phyloP scores from a whole-genome alignment of 225 moss, liverwort and hornwort genomes.

The Rhytidiadelphus loreus region DNA sequence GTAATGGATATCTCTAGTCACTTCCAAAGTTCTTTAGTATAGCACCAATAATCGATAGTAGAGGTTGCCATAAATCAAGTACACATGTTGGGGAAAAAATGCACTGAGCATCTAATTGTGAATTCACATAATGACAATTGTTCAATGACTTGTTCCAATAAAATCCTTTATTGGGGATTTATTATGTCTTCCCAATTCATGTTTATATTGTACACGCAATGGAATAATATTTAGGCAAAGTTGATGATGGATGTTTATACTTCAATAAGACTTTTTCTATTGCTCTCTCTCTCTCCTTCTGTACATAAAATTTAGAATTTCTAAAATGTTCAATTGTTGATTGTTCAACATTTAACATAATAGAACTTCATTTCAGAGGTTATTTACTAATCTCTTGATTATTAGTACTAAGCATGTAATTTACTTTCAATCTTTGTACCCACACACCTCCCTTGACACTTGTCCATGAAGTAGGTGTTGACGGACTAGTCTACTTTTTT shows the following conservation, averaged over 20 bases:
- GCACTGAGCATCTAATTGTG: background rate
- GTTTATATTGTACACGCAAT: background rate
- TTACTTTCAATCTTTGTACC: no score
- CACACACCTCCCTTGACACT: no score
- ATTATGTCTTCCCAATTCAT: background rate
- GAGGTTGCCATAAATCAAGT: background rate
- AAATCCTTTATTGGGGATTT: background rate
- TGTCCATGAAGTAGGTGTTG: no score
- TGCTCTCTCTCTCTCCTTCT: no score
- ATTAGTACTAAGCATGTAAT: no score
- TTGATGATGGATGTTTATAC: background rate
- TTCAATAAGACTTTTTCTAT: background rate
- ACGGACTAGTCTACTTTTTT: no score
- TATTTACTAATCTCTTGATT: no score
- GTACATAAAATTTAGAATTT: no score
- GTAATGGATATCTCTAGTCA: fast-evolving
- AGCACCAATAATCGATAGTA: background rate
- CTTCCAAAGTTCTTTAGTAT: background rate
- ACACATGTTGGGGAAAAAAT: background rate
- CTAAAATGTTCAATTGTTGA: no score
- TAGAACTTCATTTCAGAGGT: no score
- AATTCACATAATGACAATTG: background rate
- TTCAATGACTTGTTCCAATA: background rate
- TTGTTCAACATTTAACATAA: no score
- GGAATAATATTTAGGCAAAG: background rate